Percentiles rank a stretch among this genome's conserved stretches.
These are phyloP conservation scores for Brassica rapa DNA, from an alignment of 345 rosid species.

Conservation along the genomic window DNA sequence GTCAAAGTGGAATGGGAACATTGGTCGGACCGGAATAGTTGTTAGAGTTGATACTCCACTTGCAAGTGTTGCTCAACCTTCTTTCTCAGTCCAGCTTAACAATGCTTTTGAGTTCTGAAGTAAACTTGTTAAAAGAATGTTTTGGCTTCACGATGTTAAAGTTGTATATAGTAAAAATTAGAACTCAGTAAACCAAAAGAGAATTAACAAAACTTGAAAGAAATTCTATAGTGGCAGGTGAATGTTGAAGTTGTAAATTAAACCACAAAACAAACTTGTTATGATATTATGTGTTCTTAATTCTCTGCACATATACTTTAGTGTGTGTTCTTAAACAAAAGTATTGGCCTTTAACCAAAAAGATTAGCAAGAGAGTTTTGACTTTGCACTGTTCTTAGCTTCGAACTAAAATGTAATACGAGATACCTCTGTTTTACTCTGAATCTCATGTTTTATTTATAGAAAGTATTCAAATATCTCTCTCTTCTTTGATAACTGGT, in stretches of 20 bases:
- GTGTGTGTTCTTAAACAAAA: neutral
- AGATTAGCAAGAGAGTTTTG: neutral
- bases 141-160: neutral
- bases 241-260: neutral
- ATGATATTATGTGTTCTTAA: conserved; percentile 33
- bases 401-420: conserved; percentile 42
- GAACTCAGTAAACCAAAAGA: conserved; percentile 8
- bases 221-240: neutral
- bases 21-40: conserved; percentile 79
- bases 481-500: neutral
- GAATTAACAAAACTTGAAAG: conserved; percentile 4
- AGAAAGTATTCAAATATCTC: neutral
- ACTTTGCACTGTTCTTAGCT: conserved; percentile 56
- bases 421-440: conserved; percentile 28
- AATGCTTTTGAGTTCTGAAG: conserved; percentile 81
- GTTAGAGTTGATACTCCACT: conserved; percentile 74
- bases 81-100: conserved; percentile 79
- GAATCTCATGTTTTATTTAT: neutral
- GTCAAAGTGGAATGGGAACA: conserved; percentile 92
- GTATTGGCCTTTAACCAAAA: neutral
- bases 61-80: conserved; percentile 57
- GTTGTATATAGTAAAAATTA: conserved; percentile 28
- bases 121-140: neutral
- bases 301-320: conserved; percentile 54
- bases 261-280: neutral